These are phyloP conservation scores for Scytalidium lignicola DNA, from an alignment of 2,329 filamentous ascomycete species.

Conservation along the genomic window DNA sequence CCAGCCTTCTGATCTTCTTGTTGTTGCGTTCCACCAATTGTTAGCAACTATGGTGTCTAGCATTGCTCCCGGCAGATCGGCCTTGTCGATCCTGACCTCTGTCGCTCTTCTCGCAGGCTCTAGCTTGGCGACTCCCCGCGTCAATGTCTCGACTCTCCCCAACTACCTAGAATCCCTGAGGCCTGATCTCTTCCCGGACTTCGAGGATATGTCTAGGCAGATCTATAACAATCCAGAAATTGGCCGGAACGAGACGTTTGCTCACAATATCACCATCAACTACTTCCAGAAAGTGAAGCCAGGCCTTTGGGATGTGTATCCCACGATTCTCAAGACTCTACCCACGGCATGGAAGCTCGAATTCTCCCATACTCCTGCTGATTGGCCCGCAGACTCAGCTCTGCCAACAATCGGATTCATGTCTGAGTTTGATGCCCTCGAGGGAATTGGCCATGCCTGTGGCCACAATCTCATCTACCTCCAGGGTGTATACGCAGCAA, in stretches of 20 bases:
- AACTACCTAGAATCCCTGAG: neutral
- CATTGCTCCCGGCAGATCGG: too few relatives aligned
- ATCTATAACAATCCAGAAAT: neutral
- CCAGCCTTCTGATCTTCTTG: too few relatives aligned
- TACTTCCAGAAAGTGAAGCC: neutral
- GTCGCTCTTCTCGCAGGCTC: neutral
- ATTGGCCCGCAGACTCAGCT: neutral
- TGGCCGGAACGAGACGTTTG: neutral
- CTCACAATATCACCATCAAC: neutral
- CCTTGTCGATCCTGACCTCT: neutral
- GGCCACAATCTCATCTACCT: constrained; percentile 1
- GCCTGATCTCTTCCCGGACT: neutral
- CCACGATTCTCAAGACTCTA: neutral
- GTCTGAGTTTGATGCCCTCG: neutral
- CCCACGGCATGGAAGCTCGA: neutral
- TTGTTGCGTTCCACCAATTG: too few relatives aligned
- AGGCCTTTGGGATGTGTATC: neutral
- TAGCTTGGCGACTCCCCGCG: neutral
- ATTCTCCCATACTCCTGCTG: neutral
- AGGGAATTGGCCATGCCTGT: constrained; percentile 1
- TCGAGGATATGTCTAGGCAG: neutral
- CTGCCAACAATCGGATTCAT: neutral
- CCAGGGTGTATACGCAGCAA: neutral
- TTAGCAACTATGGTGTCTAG: too few relatives aligned
- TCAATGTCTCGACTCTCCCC: neutral